These are phyloP conservation scores for Heliophila coronopifolia DNA, from an alignment of 441 rosid species.

Conservation along the genomic window DNA sequence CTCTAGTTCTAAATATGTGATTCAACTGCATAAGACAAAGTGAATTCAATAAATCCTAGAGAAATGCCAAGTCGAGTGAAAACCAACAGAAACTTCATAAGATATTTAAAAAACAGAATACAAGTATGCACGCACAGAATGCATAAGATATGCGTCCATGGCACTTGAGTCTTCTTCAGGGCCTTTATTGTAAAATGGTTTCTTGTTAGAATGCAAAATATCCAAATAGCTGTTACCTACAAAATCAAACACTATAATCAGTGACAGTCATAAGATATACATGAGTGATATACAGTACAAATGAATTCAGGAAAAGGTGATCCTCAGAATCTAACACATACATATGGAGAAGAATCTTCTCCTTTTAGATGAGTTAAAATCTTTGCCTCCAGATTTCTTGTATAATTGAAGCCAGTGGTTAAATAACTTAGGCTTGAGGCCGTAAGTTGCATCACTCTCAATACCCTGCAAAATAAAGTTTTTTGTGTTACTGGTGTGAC, in stretches of 20 bases:
- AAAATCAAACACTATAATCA: constrained; percentile 19
- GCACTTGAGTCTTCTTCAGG: constrained; percentile 66
- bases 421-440: constrained; percentile 63
- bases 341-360: constrained; percentile 72
- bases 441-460: constrained; percentile 30
- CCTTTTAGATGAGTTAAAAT: constrained; percentile 61
- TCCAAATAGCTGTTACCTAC: constrained; percentile 77
- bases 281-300: constrained; percentile 1
- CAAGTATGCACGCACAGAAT: constrained; percentile 49
- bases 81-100: constrained; percentile 14
- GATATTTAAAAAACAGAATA: constrained; percentile 10
- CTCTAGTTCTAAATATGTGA: constrained; percentile 71
- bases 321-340: constrained; percentile 34
- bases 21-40: constrained; percentile 63
- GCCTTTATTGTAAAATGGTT: constrained; percentile 73
- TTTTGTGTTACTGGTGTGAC: neutral
- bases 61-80: constrained; percentile 13
- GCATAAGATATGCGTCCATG: constrained; percentile 83
- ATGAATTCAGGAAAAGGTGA: neutral
- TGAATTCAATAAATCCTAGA: constrained; percentile 19
- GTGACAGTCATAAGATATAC: constrained; percentile 12
- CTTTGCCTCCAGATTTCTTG: constrained; percentile 52
- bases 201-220: constrained; percentile 77
- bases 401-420: constrained; percentile 70
- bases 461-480: constrained; percentile 22